phyloP scores from a whole-genome alignment of 257 asterid genomes.

The Eustoma russellianum region DNA sequence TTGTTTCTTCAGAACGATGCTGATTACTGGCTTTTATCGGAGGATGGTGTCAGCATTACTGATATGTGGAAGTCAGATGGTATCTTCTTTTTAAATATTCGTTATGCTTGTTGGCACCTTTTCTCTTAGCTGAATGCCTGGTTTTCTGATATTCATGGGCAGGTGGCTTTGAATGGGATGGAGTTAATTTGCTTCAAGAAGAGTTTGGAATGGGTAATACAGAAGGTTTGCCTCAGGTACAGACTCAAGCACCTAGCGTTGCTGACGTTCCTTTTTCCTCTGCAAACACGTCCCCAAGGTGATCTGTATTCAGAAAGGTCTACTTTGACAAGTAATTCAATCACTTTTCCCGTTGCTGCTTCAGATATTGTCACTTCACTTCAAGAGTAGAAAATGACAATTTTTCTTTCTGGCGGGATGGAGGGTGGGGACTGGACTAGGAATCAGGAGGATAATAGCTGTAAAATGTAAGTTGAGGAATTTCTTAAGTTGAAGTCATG shows the following conservation, averaged over 20 bases:
- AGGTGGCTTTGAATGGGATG: constrained; percentile 49
- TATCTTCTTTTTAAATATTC: constrained; percentile 23
- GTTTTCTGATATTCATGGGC: constrained; percentile 13
- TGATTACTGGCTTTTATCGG: constrained; percentile 91
- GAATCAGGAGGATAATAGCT: neutral
- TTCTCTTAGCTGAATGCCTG: constrained; percentile 1
- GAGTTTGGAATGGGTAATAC: constrained; percentile 45
- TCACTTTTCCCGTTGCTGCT: constrained; percentile 2
- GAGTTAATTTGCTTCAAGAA: constrained; percentile 43
- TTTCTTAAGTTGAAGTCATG: no score
- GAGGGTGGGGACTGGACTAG: no score
- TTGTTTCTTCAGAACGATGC: constrained; percentile 53
- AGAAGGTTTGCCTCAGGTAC: constrained; percentile 30
- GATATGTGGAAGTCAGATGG: constrained; percentile 93
- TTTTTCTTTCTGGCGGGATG: no score
- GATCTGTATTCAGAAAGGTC: constrained; percentile 10
- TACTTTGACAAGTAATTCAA: neutral
- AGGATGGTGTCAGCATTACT: constrained; percentile 73
- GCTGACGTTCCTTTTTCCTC: constrained; percentile 25
- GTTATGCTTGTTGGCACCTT: neutral
- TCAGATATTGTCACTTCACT: neutral
- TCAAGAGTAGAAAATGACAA: neutral
- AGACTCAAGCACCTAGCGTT: constrained; percentile 32
- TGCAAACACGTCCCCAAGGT: constrained; percentile 43
- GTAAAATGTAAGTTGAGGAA: neutral